phyloP scores from a whole-genome alignment of 192 early-diverging fungal genomes.

The Backusella macrospora region DNA sequence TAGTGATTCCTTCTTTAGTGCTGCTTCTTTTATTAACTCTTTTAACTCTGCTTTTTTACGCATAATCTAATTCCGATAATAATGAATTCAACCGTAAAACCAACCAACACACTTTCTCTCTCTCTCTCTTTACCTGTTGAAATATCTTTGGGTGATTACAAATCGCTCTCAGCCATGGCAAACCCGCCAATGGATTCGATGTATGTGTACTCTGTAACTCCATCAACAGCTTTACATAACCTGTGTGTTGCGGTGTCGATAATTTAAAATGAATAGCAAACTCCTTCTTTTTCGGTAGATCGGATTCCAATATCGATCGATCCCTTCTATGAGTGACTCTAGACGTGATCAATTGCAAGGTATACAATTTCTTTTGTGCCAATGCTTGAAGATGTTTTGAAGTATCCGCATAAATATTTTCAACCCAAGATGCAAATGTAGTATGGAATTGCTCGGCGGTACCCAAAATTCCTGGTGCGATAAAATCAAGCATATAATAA shows the following conservation, averaged over 20 bases:
- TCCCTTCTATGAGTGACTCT: conserved; percentile 50
- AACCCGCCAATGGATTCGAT: conserved; percentile 23
- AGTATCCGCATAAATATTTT: conserved; percentile 59
- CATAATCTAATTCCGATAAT: background rate
- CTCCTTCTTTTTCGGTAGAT: conserved; percentile 74
- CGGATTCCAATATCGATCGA: conserved; percentile 46
- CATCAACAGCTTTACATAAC: conserved; percentile 47
- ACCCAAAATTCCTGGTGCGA: conserved; percentile 65
- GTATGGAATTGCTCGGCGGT: conserved; percentile 54
- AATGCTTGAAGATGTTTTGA: conserved; percentile 14
- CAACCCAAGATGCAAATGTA: conserved; percentile 63
- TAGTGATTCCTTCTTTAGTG: background rate
- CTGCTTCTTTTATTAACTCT: background rate
- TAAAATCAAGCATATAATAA: conserved; percentile 80
- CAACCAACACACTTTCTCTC: background rate
- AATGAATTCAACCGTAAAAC: background rate
- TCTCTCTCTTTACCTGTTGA: conserved; percentile 28
- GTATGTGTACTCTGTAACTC: background rate
- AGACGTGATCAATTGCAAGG: conserved; percentile 66
- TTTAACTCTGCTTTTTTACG: background rate
- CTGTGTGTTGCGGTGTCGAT: conserved; percentile 51
- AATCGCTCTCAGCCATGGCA: conserved; percentile 43
- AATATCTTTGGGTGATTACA: conserved; percentile 72
- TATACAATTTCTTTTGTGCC: conserved; percentile 48
- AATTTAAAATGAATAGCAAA: conserved; percentile 69